These are phyloP conservation scores for Boletus edulis DNA, from an alignment of 768 basidiomycete genomes.

Conservation along the genomic window DNA sequence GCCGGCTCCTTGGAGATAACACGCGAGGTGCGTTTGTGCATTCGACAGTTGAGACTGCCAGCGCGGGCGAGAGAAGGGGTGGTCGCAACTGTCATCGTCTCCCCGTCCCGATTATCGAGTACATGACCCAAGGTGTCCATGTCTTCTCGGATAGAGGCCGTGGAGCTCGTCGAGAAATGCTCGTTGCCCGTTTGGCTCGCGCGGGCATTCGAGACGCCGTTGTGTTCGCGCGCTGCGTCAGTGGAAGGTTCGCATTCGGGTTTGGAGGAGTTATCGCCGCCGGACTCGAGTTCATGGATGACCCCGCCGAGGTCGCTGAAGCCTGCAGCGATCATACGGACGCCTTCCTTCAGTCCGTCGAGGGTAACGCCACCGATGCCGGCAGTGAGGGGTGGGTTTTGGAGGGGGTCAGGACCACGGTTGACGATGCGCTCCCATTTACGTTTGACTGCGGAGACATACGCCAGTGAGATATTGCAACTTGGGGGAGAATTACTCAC, in stretches of 20 bases:
- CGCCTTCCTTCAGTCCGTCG: conserved; percentile 64
- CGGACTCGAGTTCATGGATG: conserved; percentile 12
- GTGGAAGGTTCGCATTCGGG: not conserved
- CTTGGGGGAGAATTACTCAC: conserved; percentile 34
- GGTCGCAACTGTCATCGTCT: not conserved
- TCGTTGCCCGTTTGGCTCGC: conserved; percentile 25
- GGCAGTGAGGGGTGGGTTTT: not conserved
- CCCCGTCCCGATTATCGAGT: not conserved
- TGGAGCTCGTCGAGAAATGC: conserved; percentile 45
- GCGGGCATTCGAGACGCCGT: conserved; percentile 23
- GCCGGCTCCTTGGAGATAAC: not conserved
- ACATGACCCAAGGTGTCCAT: not conserved
- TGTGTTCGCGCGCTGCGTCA: conserved; percentile 9
- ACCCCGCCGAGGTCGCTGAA: conserved; percentile 31
- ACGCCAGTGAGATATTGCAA: not conserved
- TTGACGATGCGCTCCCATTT: conserved; percentile 83
- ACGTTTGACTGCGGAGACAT: conserved; percentile 55
- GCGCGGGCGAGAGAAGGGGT: conserved; percentile 11
- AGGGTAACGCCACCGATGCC: conserved; percentile 31
- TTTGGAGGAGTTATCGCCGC: not conserved
- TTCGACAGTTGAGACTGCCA: conserved; percentile 12
- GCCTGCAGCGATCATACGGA: conserved; percentile 55
- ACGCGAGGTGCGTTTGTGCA: conserved; percentile 15
- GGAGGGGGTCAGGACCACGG: conserved; percentile 38
- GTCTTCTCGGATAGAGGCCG: conserved; percentile 41